Base-by-base conservation (phyloP, 768 basidiomycete species). In the Austroboletus eburneus region DNA sequence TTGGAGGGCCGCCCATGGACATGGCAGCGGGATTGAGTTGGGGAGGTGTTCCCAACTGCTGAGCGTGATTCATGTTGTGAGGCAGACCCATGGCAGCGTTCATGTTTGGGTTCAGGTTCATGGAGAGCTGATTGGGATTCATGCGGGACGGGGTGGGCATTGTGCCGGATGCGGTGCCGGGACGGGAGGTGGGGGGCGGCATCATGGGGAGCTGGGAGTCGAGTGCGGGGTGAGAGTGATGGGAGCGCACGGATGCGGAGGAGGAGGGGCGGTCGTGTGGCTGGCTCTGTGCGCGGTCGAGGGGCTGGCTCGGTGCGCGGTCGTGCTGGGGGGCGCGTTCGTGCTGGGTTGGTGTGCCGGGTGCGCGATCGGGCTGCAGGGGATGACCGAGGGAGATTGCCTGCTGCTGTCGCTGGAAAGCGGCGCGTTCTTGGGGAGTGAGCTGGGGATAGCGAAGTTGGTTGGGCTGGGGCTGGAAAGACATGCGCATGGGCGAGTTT, bases 371-470 rank as follows among this genome's bases (percentile, higher is more conserved):
- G 16, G 44, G 24, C 9, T 46, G 52, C 9, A 49, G 21, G 21
- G 34, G 35, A 17, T 60, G 58, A 9, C 20, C 45, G n/a, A 47
- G 46, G 46, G 24, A 27, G 42, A 50, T 44, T 18, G 45, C 46
- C 30, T 60, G 64, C 20, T 56, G 56, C 45, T 69, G 68, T 22
- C 60, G 58, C 40, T 65, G 63, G 35, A 65, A 52, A 18, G 53
- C 50, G 18, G 44, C 49, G 46, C 66, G 61, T 20, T 68, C 66
- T 12, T 57, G 61, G 1, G 57, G 60, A 17, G 56, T 40, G 57
- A 67, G 51, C 24, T 68, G 66, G 13, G 54, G 25, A 25, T 61
- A 60, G 30, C 16, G 4, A n/a, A n/a, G n/a, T n/a, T n/a, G n/a
- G n/a, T n/a, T n/a, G n/a, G n/a, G n/a, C 12, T 16, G 32, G 18